Evolutionary conservation across 2,329 filamentous ascomycete species (phyloP), one percentile per base, ranked within the genome.

Genomic region (Knufia fluminis): DNA sequence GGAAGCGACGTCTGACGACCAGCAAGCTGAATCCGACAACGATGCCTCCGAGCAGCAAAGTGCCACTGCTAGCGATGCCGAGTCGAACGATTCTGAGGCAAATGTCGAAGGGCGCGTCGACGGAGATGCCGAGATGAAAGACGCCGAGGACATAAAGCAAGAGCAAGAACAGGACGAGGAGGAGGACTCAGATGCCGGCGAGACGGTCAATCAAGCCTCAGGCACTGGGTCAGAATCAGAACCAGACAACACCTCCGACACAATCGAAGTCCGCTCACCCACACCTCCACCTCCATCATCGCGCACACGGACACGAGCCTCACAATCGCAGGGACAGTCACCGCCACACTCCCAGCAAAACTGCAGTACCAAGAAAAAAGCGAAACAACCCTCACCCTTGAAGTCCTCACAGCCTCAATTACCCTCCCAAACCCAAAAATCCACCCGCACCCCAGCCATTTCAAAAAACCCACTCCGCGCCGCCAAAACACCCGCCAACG

Each of bases 391-490:
- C n/a, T 3, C 31, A 36, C n/a, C n/a, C n/a, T n/a, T n/a, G n/a
- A n/a, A n/a, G n/a, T n/a, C n/a, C n/a, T n/a, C 12, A 17, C 10
- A 22, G 38, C 14, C 17, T 17, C 38, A 39, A 31, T 19, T 26
- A 16, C 20, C 45, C 14, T 40, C 19, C 12, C 35, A 19, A 28
- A 17, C 31, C 32, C 32, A 22, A 22, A 28, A 48, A 48, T 8
- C 31, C 45, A 28, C 20, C 9, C 19, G 17, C 7, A 48, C 23
- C 33, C 45, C 45, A 16, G 33, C 10, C n/a, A 14, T 39, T 12
- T 31, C 45, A 9, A 39, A n/a, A 24, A 48, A 48, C 36, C 45
- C 45, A 3, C 20, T 48, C 12, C 24, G 17, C 23, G 26, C 26
- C 26, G 26, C 35, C 22, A 31, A 48, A 20, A 39, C 45, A 8